phyloP scores from a whole-genome alignment of 2,329 filamentous ascomycete species.

The Colletotrichum liriopes region DNA sequence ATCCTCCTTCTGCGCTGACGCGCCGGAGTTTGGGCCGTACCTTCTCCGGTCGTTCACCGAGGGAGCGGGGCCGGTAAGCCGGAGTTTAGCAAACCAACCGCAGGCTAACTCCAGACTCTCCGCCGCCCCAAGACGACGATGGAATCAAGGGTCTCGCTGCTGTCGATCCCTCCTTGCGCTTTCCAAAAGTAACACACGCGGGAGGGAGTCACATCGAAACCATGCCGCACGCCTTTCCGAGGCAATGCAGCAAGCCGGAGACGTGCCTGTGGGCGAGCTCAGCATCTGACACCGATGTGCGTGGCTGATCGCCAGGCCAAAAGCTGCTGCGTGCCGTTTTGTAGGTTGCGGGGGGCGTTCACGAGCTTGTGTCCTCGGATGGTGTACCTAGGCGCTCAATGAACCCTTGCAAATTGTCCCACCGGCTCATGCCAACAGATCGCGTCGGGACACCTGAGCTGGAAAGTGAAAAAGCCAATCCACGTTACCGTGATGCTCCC shows the following conservation, averaged over 20 bases:
- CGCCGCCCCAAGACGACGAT: background rate
- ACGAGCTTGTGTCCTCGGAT: background rate
- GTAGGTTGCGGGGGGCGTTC: background rate
- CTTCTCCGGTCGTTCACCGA: conserved; percentile 1
- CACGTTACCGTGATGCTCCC: background rate
- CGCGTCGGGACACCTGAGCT: background rate
- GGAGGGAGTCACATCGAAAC: no score
- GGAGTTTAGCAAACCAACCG: conserved; percentile 32
- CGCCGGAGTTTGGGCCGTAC: background rate
- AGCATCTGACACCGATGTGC: background rate
- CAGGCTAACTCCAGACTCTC: background rate
- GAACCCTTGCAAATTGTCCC: background rate
- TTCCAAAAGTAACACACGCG: background rate
- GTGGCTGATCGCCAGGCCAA: background rate
- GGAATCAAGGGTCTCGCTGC: background rate
- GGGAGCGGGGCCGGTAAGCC: conserved; percentile 19
- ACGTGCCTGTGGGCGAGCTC: background rate
- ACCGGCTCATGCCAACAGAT: background rate
- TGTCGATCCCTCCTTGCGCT: background rate
- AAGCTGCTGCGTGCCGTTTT: background rate
- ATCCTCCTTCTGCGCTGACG: background rate
- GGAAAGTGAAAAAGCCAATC: background rate
- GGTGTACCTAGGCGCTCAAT: background rate
- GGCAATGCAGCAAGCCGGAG: no score
- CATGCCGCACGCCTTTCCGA: no score